Base-by-base conservation (phyloP, 139 green algal species). In the Chlamydomonas sp. region DNA sequence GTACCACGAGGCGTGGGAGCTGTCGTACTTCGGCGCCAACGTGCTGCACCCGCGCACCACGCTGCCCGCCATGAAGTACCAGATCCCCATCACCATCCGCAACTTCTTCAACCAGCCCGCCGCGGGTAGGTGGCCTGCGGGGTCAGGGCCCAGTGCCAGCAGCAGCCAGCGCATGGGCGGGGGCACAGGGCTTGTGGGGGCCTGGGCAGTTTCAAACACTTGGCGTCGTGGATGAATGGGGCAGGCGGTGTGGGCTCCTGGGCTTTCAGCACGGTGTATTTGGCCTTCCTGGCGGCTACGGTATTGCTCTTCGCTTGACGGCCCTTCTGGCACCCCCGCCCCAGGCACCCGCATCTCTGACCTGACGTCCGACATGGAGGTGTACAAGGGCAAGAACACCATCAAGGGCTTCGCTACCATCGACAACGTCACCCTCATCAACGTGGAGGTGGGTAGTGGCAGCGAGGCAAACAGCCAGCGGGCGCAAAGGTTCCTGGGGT, bases 401-500 rank as follows among this genome's bases (percentile, higher is more conserved):
- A 93, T 99, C n/a, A 99, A 99, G 93, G 97, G 97, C 79, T 99
- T 99, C 92, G 96, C 97, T 60, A 99, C 97, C 88, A 99, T 99
- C 74, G 97, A 99, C 85, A 90, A 98, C 80, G 95, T 99, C 7
- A 92, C 93, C 5, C 93, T 99, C 58, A 97, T 99, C 91, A 99
- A 97, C 84, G 96, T 99, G 59, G 97, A 99, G 91, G 95, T 95
- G 66, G 20, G 86, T 49, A 49, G 31, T 49, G 31, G 31, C 0
- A 49, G 31, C 0, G 0, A 49, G 31, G 31, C 31, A 49, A 49
- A 0, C 31, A 49, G 31, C 31, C 31, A 49, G 31, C 31, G 31
- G 31, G 31, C 31, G 31, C 31, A 49, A 49, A 49, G 31, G 31
- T 49, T 49, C 31, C 31, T 49, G 31, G 31, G 31, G 58, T 69